These are phyloP conservation scores for Torulaspora delbrueckii DNA, from an alignment of 805 yeast genomes.

Conservation along the genomic window DNA sequence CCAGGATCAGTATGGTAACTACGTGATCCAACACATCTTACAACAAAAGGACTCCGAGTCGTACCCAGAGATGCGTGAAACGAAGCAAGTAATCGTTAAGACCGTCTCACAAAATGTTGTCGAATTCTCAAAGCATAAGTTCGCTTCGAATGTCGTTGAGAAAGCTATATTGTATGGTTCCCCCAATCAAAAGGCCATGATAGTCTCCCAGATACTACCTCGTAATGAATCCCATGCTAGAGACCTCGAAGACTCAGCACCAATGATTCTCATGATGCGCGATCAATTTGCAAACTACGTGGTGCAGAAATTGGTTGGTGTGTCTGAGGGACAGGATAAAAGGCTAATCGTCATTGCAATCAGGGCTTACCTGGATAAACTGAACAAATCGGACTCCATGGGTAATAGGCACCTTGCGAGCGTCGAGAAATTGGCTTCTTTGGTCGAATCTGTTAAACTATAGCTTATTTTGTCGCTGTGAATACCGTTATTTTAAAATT, in stretches of 20 bases:
- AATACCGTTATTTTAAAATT: conserved; percentile 8
- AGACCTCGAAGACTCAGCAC: conserved; percentile 55
- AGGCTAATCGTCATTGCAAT: conserved; percentile 66
- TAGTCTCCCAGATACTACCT: conserved; percentile 63
- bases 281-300: conserved; percentile 98
- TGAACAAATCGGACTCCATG: conserved; percentile 29
- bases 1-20: conserved; percentile 96
- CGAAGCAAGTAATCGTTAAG: conserved; percentile 46
- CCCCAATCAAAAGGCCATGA: conserved; percentile 51
- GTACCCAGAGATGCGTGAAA: conserved; percentile 39
- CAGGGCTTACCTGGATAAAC: conserved; percentile 68
- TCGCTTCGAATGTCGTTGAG: conserved; percentile 96
- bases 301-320: conserved; percentile 87
- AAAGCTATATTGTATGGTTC: conserved; percentile 79
- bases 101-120: conserved; percentile 71
- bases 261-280: conserved; percentile 88
- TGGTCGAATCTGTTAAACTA: conserved; percentile 28
- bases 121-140: conserved; percentile 87
- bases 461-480: conserved; percentile 13
- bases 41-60: conserved; percentile 56
- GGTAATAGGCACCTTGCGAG: conserved; percentile 37
- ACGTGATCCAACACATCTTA: conserved; percentile 92
- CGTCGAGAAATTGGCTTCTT: conserved; percentile 35
- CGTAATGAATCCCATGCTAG: conserved; percentile 44
- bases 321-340: conserved; percentile 66